Evolutionary conservation across 192 early-diverging fungal species (phyloP).

Genomic region (Coemansia sp.): DNA sequence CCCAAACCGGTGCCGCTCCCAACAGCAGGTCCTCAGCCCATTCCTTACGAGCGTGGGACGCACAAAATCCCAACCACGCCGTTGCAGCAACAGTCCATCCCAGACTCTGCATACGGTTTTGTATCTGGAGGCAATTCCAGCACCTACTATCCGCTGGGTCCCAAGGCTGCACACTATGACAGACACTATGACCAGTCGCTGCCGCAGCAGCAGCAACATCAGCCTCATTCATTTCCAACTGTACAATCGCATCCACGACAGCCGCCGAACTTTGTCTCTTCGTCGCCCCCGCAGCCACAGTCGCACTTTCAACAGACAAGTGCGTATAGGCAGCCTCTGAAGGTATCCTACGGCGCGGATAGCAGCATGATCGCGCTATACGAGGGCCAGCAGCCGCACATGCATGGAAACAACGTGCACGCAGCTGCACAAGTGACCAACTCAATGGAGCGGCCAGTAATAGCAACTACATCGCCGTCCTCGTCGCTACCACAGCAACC

Average conservation of each 20-base stretch:
- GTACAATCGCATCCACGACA: conserved; percentile 11
- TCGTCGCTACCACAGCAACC: conserved; percentile 29
- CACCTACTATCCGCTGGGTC: conserved; percentile 14
- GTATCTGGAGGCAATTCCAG: neutral
- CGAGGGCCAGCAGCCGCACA: conserved; percentile 15
- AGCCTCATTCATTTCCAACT: conserved; percentile 15
- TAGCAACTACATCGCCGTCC: conserved; percentile 1
- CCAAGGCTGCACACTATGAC: conserved; percentile 13
- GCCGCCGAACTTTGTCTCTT: neutral
- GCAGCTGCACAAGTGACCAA: conserved; percentile 30
- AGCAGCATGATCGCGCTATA: conserved; percentile 13
- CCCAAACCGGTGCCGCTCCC: conserved; percentile 19
- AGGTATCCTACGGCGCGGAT: conserved; percentile 13
- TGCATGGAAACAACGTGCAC: conserved; percentile 32
- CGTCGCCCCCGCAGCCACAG: neutral
- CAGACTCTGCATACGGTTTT: neutral
- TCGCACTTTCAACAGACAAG: conserved; percentile 7
- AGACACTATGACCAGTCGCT: conserved; percentile 13
- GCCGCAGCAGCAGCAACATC: neutral
- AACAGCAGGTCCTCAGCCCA: conserved; percentile 21
- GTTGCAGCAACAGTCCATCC: neutral
- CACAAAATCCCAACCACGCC: conserved; percentile 1
- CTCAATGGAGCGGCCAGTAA: conserved; percentile 16
- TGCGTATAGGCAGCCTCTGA: neutral
- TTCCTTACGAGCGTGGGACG: conserved; percentile 17